A percentile compares a stretch with the other conserved stretches of the same genome.
phyloP scores from a whole-genome alignment of 2,329 filamentous ascomycete genomes.

The Pseudogymnoascus sp. region DNA sequence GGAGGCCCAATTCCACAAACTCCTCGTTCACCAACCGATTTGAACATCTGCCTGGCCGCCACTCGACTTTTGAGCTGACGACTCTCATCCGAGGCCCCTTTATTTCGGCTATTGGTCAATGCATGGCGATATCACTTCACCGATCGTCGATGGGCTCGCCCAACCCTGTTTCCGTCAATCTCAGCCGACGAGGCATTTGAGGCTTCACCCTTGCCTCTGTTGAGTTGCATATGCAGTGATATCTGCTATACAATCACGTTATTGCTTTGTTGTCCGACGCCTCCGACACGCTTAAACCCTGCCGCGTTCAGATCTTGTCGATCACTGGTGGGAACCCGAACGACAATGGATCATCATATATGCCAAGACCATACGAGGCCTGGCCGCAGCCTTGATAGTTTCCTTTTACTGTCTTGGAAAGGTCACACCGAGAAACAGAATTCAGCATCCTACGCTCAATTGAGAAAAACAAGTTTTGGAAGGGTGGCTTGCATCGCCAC shows the following conservation, averaged over 20 bases:
- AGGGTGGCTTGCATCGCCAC: conserved; percentile 2
- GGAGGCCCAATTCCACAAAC: conserved; percentile 8
- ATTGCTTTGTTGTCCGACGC: conserved; percentile 13
- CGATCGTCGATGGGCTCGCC: not conserved
- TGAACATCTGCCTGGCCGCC: not conserved
- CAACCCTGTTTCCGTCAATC: not conserved
- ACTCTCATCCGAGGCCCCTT: not conserved
- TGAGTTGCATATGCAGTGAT: conserved; percentile 10
- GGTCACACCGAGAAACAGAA: conserved; percentile 3
- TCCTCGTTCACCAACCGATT: not conserved
- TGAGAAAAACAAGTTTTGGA: conserved; percentile 6
- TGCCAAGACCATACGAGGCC: conserved; percentile 2
- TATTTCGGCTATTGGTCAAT: conserved; percentile 9
- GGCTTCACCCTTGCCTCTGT: not conserved
- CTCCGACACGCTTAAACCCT: conserved; percentile 3
- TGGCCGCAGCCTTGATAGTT: not conserved
- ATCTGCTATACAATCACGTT: conserved; percentile 7
- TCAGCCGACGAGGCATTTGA: conserved; percentile 2
- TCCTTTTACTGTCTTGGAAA: not conserved
- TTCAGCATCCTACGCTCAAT: not conserved
- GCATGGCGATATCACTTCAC: conserved; percentile 5
- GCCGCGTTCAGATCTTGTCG: conserved; percentile 6
- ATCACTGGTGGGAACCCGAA: conserved; percentile 4
- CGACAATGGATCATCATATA: conserved; percentile 4
- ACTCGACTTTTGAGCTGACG: not conserved